Evolutionary conservation across 176 grass and related monocot genomes (phyloP).

Genomic region (Otatea glauca): DNA sequence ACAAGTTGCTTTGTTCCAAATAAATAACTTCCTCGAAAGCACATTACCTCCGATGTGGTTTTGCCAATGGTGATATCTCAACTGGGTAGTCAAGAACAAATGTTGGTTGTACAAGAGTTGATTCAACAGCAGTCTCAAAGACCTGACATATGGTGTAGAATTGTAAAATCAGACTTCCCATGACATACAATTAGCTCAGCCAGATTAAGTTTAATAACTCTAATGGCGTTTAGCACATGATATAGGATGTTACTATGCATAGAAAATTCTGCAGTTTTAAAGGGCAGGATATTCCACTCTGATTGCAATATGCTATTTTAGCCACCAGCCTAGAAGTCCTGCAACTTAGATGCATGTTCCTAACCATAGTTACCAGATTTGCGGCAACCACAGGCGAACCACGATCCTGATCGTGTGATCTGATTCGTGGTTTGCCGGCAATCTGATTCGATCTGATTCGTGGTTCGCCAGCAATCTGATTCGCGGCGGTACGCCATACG

Average conservation of each 20-base stretch:
- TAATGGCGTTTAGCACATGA: not conserved
- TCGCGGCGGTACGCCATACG: too few species aligned
- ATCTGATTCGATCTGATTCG: too few species aligned
- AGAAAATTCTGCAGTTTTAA: not conserved
- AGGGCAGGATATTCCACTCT: not conserved
- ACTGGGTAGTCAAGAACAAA: conserved; percentile 99
- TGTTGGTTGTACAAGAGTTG: conserved; percentile 89
- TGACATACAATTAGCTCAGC: conserved; percentile 23
- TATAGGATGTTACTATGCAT: not conserved
- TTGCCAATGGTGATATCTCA: conserved; percentile 94
- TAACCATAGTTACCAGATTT: too few species aligned
- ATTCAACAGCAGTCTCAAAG: conserved; percentile 92
- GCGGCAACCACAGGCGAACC: too few species aligned
- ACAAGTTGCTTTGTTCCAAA: conserved; percentile 10
- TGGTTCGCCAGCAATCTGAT: too few species aligned
- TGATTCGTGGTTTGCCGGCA: too few species aligned
- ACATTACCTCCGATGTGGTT: conserved; percentile 87
- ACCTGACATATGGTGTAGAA: conserved; percentile 61
- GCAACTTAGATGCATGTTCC: not conserved
- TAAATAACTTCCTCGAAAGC: conserved; percentile 13
- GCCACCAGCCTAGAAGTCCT: not conserved
- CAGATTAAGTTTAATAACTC: not conserved
- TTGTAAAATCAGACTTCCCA: conserved; percentile 19
- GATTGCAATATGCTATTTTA: not conserved
- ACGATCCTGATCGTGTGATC: too few species aligned